Evolutionary conservation across 164 flowering plant genomes (phyloP), one percentile per base, ranked within the genome.

Genomic region (Houttuynia cordata): DNA sequence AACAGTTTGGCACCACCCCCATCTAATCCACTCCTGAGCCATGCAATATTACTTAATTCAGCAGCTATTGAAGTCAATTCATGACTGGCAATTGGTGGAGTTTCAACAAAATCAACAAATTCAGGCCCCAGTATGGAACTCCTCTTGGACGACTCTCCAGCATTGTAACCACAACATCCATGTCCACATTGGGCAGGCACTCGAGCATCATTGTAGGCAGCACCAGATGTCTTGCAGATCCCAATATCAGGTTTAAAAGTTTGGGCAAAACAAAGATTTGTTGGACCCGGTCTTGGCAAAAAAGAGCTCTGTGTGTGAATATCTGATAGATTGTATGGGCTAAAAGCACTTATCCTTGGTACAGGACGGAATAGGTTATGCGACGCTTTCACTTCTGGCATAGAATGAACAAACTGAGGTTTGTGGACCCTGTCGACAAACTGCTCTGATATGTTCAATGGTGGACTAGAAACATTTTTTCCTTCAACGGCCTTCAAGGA

Each of bases 81-180:
- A 59, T 80, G 84, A 64, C 81, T 79, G 37, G 90, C 71, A 47
- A 88, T 78, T 49, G 84, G 68, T 7, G 83, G 78, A 24, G 90
- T 67, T 61, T 83, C 96, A 8, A 60, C 64, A 71, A 69, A 83
- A 4, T 88, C 98, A 53, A 82, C 72, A 70, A 91, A 91, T 60
- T 91, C 95, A 15, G 95, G 92, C 24, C 96, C 98, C 71, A 88
- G 62, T 72, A 91, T 60, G 37, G 86, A 83, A 53, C 58, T 71
- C 58, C 24, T 71, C 58, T 24, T 61, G 55, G 51, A 41, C 40
- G 56, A 47, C 30, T 8, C 53, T 40, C 51, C 68, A 24, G 57
- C 51, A 56, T 67, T 64, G 41, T 53, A 30, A 5, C 56, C 68
- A 64, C 91, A 84, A 60, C 96, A 91, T 24, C 96, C 85, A 75